A percentile compares a stretch with the other conserved stretches of the same genome.
phyloP scores from a whole-genome alignment of 768 basidiomycete genomes.

The Boletus pseudo-olivaceus region DNA sequence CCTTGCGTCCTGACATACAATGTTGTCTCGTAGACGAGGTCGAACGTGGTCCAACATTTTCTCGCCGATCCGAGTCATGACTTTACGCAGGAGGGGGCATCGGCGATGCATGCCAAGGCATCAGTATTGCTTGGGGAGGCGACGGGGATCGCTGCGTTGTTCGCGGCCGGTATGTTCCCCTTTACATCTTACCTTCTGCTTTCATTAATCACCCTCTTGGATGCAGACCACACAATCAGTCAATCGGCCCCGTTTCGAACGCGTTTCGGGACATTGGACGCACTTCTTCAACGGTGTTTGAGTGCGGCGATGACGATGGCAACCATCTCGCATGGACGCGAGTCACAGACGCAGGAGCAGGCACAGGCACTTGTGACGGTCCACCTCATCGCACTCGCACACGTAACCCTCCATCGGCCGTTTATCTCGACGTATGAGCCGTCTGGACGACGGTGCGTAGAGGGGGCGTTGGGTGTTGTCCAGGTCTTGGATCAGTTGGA shows the following conservation, averaged over 20 bases:
- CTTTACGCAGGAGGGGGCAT: slow-evolving; percentile 5
- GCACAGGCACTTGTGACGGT: slow-evolving; percentile 13
- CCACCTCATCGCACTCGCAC: slow-evolving; percentile 25
- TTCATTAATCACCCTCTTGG: background rate
- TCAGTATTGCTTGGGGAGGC: slow-evolving; percentile 37
- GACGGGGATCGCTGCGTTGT: slow-evolving; percentile 24
- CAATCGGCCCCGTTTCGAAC: slow-evolving; percentile 42
- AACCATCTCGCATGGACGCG: background rate
- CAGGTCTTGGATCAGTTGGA: slow-evolving; percentile 13
- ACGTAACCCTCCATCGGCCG: slow-evolving; percentile 20
- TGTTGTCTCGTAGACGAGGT: background rate
- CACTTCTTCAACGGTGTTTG: slow-evolving; percentile 37
- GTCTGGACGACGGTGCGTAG: slow-evolving; percentile 16
- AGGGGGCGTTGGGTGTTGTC: slow-evolving; percentile 14
- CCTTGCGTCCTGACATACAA: background rate
- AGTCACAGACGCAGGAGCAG: background rate
- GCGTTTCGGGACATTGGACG: slow-evolving; percentile 44
- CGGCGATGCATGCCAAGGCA: slow-evolving; percentile 26
- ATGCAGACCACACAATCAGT: slow-evolving; percentile 38
- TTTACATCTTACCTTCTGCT: background rate
- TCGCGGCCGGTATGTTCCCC: slow-evolving; percentile 24
- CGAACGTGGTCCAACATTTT: slow-evolving; percentile 15
- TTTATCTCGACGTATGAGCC: slow-evolving; percentile 12
- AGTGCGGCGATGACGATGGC: slow-evolving; percentile 8
- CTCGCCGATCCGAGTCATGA: slow-evolving; percentile 13